Evolutionary conservation across 176 grass and related monocot species (phyloP), one percentile per base, ranked within the genome.

Genomic region (Eragrostis nindensis): DNA sequence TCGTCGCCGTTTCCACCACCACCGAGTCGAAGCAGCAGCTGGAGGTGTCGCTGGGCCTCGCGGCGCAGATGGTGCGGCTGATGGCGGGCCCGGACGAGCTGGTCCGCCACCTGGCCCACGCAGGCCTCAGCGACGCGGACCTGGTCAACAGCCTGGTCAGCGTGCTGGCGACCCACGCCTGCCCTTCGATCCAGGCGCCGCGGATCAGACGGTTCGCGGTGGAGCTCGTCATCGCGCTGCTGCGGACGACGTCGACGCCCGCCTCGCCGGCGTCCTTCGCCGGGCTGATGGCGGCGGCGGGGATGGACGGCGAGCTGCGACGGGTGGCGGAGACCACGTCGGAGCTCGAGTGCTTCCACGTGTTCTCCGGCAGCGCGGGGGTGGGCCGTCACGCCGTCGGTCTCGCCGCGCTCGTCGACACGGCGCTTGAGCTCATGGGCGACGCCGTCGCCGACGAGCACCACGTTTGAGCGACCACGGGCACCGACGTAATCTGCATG

Each of bases 301-400:
- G 80, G 44, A 90, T 92, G 79, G 27, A 9, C 12, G 52, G 2
- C 10, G 66, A 73, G 68, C 84, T 95, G 17, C 36, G 75, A 38
- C 66, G 78, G 24, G 85, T 90, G 73, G 90, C 79, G 21, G 90
- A 95, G 78, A 92, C 82, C 2, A 92, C 87, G 68, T 82, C 93
- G 60, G 85, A 95, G 49, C 78, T 95, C 1, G 93, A 95, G 79
- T 87, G 86, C 80, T 95, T 92, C 74, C 90, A 90, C 86, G 77
- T 92, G 59, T 95, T 90, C 79, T 92, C 90, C 69, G 93, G 90
- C 25, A 88, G 87, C 69, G 84, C 67, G 1, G 93, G 93, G 42
- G 29, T 95, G 42, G 73, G 70, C 77, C 75, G 86, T 29, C 87
- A 95, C 63, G 62, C 13, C 8, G 85, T 66, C 6, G 48, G 44